phyloP scores from a whole-genome alignment of 2,329 filamentous ascomycete genomes.

The Alternaria infectoria region DNA sequence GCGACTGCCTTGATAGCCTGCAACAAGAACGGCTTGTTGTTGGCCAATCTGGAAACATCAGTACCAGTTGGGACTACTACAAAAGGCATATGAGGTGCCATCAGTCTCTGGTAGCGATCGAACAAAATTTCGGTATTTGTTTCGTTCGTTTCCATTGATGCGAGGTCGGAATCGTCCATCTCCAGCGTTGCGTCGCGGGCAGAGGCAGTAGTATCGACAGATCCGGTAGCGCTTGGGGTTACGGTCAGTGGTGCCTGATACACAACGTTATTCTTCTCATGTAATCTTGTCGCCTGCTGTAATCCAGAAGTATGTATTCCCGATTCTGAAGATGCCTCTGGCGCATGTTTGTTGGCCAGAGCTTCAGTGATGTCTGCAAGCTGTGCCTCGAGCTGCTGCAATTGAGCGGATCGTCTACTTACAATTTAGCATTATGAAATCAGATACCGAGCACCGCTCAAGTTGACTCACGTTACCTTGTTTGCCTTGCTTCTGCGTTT shows the following conservation, averaged over 20 bases:
- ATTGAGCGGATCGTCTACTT: not conserved
- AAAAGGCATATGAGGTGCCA: not conserved
- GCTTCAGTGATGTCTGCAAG: not conserved
- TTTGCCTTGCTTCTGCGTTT: not conserved
- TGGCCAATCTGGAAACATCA: not conserved
- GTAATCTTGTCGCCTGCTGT: too few relatives aligned
- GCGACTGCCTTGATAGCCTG: not conserved
- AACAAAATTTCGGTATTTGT: not conserved
- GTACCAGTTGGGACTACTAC: not conserved
- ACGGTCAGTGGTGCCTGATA: not conserved
- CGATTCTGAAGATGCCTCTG: not conserved
- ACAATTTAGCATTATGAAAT: not conserved
- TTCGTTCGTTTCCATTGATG: not conserved
- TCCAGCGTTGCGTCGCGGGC: not conserved
- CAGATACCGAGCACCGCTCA: rapidly evolving
- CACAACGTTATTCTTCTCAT: too few relatives aligned
- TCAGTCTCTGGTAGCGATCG: not conserved
- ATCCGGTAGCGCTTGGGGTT: not conserved
- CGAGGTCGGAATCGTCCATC: too few relatives aligned
- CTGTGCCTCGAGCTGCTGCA: not conserved
- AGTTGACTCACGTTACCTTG: not conserved
- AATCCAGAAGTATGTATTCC: not conserved
- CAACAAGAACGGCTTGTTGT: not conserved
- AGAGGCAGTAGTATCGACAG: not conserved
- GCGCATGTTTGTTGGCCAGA: not conserved